phyloP scores from a whole-genome alignment of 352 stramenopile species.

The Elongisporangium undulatum region DNA sequence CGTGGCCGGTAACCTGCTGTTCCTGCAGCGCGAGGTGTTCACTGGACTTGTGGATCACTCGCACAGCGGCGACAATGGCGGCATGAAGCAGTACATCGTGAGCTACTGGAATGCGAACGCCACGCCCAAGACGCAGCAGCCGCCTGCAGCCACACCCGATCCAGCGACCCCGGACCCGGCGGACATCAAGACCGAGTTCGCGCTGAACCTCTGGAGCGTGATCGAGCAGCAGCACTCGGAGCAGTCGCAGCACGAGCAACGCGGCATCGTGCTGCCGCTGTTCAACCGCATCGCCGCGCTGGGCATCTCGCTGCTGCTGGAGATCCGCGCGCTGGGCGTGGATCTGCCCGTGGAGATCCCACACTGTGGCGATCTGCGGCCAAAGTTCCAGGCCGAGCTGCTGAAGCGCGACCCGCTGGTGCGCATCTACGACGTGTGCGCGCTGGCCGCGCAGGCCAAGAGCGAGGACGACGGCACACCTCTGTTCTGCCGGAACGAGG shows the following conservation, averaged over 20 bases:
- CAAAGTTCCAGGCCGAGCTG: slow-evolving; percentile 25
- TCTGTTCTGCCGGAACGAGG: slow-evolving; percentile 38
- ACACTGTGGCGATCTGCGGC: slow-evolving; percentile 42
- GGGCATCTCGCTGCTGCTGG: slow-evolving; percentile 20
- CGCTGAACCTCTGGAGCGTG: neutral
- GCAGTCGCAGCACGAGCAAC: slow-evolving; percentile 2
- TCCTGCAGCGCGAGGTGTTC: neutral
- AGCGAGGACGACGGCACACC: slow-evolving; percentile 17
- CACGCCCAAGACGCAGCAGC: neutral
- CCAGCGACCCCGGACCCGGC: neutral
- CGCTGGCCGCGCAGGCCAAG: slow-evolving; percentile 11
- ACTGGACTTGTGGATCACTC: neutral
- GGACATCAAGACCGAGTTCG: neutral
- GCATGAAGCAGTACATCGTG: neutral
- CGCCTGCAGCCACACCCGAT: neutral
- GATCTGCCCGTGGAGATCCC: slow-evolving; percentile 35
- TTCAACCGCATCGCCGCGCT: slow-evolving; percentile 25
- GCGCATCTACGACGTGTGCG: slow-evolving; percentile 24
- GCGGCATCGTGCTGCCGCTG: slow-evolving; percentile 23
- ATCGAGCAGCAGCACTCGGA: neutral
- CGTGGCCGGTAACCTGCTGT: too few relatives aligned
- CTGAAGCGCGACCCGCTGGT: slow-evolving; percentile 16
- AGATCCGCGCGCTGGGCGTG: slow-evolving; percentile 20
- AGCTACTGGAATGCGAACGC: neutral
- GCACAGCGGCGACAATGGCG: neutral